Evolutionary conservation across 495 filamentous ascomycete genomes (phyloP).

Genomic region (Aspergillus saccharolyticus): DNA sequence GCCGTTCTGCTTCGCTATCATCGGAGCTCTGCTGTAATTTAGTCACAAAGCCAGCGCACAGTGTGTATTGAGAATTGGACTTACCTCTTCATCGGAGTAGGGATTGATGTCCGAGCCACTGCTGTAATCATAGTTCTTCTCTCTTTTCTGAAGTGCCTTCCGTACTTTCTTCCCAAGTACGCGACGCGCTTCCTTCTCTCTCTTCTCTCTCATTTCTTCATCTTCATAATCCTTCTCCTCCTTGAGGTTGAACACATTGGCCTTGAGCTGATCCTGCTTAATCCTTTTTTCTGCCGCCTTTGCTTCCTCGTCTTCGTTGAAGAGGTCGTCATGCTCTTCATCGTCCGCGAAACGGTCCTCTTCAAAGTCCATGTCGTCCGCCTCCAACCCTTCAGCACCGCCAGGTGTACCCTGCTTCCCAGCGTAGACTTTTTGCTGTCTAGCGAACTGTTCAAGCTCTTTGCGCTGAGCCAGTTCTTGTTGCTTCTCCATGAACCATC

Average conservation of each 20-base stretch:
- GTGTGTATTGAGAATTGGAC: neutral
- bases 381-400: conserved; percentile 49
- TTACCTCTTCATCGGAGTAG: conserved; percentile 56
- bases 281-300: conserved; percentile 84
- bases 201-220: conserved; percentile 65
- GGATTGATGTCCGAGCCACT: conserved; percentile 70
- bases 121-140: conserved; percentile 81
- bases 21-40: conserved; percentile 34
- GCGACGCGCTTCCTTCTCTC: conserved; percentile 60
- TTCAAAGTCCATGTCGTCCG: conserved; percentile 56
- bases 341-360: conserved; percentile 77
- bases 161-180: conserved; percentile 68
- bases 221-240: conserved; percentile 82
- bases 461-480: conserved; percentile 44
- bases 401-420: conserved; percentile 33
- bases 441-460: conserved; percentile 47
- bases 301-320: conserved; percentile 78
- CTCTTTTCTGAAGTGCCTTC: conserved; percentile 75
- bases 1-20: conserved; percentile 45
- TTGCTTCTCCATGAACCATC: conserved; percentile 72
- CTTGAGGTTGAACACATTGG: conserved; percentile 79
- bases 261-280: conserved; percentile 79
- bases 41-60: neutral
- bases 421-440: conserved; percentile 40
- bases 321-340: conserved; percentile 76